Conservation (phyloP, 1,139 yeast genomes). For the Yamadazyma mexicana region DNA sequence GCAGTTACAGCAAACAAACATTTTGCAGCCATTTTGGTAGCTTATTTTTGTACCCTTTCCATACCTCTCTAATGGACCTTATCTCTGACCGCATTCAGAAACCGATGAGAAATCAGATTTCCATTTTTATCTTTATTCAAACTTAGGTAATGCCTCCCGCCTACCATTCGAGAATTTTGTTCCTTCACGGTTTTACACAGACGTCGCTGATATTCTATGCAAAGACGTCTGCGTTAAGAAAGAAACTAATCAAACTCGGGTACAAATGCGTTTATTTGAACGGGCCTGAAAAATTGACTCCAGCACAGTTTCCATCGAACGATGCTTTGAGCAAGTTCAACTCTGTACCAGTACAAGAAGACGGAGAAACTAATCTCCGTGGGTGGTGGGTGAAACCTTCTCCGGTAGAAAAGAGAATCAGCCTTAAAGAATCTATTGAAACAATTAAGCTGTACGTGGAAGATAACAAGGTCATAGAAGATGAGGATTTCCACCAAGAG, state of each 20-base stretch:
- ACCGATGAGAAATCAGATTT: neutral
- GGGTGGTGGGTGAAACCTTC: slow-evolving; percentile 41
- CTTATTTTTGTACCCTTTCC: too few species aligned
- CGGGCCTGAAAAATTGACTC: slow-evolving; percentile 66
- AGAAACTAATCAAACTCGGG: slow-evolving; percentile 33
- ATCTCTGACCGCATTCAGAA: neutral
- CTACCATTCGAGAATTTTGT: slow-evolving; percentile 33
- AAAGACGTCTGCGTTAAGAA: slow-evolving; percentile 46
- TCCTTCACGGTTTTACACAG: slow-evolving; percentile 48
- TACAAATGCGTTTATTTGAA: slow-evolving; percentile 74
- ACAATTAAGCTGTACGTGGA: slow-evolving; percentile 32
- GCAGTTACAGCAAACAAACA: too few species aligned
- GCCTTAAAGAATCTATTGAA: slow-evolving; percentile 29
- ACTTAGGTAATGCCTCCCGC: slow-evolving; percentile 2
- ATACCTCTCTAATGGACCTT: too few species aligned
- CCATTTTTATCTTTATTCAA: neutral
- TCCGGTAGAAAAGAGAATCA: slow-evolving; percentile 21
- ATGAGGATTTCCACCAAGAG: slow-evolving; percentile 25
- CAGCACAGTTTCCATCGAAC: slow-evolving; percentile 65
- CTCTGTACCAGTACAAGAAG: slow-evolving; percentile 27
- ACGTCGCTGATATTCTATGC: slow-evolving; percentile 46
- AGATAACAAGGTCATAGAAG: slow-evolving; percentile 32
- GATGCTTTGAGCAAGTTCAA: slow-evolving; percentile 46
- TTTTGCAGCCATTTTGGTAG: too few species aligned
- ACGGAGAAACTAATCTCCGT: slow-evolving; percentile 23